Percentiles rank a stretch among this genome's conserved stretches.
Evolutionary conservation across 2,329 filamentous ascomycete genomes (phyloP).

Genomic region (Cladosporium sp.): DNA sequence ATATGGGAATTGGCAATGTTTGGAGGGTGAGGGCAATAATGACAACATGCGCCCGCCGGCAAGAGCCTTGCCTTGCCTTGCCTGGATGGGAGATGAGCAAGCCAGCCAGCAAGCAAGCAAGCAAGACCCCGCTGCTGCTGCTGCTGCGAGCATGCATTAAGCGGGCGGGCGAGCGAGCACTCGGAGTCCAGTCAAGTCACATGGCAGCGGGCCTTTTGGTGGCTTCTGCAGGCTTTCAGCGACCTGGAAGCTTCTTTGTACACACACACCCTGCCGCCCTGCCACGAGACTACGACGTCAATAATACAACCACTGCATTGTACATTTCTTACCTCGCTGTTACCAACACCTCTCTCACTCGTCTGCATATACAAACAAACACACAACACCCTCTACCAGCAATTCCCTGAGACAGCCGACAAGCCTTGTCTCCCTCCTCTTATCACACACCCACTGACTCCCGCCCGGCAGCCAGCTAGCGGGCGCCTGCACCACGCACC

Average conservation of each 20-base stretch:
- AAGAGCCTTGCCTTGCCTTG: neutral
- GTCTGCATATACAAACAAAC: neutral
- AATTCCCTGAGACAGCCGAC: neutral
- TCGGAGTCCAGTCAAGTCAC: slow-evolving; percentile 3
- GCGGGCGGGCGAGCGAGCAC: neutral
- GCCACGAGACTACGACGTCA: neutral
- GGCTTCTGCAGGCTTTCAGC: slow-evolving; percentile 6
- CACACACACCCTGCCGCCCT: neutral
- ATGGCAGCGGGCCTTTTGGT: neutral
- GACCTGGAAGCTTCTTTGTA: slow-evolving; percentile 12
- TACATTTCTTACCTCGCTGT: neutral
- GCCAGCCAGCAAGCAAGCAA: neutral
- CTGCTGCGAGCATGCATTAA: neutral
- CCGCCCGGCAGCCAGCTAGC: neutral
- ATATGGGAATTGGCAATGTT: slow-evolving; percentile 10
- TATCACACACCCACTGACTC: neutral
- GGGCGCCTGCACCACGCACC: slow-evolving; percentile 12
- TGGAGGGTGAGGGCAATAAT: slow-evolving; percentile 6
- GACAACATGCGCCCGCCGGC: neutral
- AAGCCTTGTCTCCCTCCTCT: neutral
- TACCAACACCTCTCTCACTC: neutral
- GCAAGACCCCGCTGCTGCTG: neutral
- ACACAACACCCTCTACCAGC: neutral
- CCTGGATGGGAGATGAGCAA: neutral
- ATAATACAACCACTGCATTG: neutral